A percentile compares a stretch with the other conserved stretches of the same genome.
phyloP scores from a whole-genome alignment of 768 basidiomycete species.

The Fistulinella prunicolor region DNA sequence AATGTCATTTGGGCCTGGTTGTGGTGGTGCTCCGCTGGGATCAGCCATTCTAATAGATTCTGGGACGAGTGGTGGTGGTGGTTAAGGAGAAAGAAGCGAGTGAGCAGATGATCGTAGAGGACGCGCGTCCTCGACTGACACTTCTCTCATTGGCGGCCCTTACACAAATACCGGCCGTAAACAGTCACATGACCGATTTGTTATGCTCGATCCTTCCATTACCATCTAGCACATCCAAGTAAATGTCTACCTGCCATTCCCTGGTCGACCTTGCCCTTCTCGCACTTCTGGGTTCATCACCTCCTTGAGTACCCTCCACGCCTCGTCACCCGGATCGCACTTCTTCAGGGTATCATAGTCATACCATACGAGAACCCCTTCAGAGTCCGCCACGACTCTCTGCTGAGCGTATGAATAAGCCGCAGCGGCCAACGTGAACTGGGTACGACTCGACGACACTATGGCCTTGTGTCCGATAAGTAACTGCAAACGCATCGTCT shows the following conservation, averaged over 20 bases:
- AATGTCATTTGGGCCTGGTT: constrained; percentile 83
- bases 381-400: constrained; percentile 61
- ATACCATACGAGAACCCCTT: constrained; percentile 72
- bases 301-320: constrained; percentile 33
- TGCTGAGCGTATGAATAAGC: constrained; percentile 66
- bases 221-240: constrained; percentile 4
- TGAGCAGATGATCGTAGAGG: constrained; percentile 10
- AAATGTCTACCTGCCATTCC: not conserved
- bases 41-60: constrained; percentile 53
- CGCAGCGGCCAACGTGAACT: constrained; percentile 50
- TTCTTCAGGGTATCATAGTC: constrained; percentile 68
- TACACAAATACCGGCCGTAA: constrained; percentile 16
- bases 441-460: constrained; percentile 35
- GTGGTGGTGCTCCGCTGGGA: constrained; percentile 79
- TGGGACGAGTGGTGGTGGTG: constrained; percentile 8
- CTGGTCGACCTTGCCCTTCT: constrained; percentile 9
- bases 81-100: constrained; percentile 11
- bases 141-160: too few species aligned
- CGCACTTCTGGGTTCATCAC: constrained; percentile 19
- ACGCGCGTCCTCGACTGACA: constrained; percentile 29
- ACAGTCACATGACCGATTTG: constrained; percentile 11
- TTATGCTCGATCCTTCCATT: constrained; percentile 15
- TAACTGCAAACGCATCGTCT: constrained; percentile 37
- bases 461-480: constrained; percentile 61
- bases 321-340: constrained; percentile 55